phyloP scores from a whole-genome alignment of 805 yeast species.

The Metschnikowia koreensis region DNA sequence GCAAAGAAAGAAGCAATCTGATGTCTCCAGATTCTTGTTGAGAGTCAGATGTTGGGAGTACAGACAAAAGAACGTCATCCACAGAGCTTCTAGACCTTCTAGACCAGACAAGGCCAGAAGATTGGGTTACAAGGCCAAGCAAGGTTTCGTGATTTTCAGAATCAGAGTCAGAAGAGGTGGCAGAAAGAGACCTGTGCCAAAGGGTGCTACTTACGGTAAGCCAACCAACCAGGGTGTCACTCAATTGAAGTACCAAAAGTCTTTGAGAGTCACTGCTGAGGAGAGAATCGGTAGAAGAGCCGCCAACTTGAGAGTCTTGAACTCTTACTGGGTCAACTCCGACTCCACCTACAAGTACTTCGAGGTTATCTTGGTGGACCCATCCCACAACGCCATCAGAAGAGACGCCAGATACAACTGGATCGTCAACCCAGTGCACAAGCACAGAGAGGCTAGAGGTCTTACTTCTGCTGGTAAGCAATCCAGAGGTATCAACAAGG shows the following conservation, averaged over 20 bases:
- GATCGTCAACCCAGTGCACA: constrained; percentile 99
- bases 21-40: constrained; percentile 96
- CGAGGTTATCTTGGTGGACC: constrained; percentile 97
- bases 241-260: constrained; percentile 99
- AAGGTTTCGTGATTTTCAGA: constrained; percentile 98
- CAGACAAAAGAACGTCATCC: constrained; percentile 98
- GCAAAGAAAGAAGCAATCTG: constrained; percentile 99
- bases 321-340: constrained; percentile 99
- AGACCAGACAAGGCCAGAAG: constrained; percentile 99
- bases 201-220: constrained; percentile 99
- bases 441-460: constrained; percentile 99
- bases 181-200: constrained; percentile 99
- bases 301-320: constrained; percentile 97
- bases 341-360: constrained; percentile 99
- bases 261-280: constrained; percentile 97
- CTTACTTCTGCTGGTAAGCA: constrained; percentile 97
- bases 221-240: constrained; percentile 99
- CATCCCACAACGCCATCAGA: constrained; percentile 98
- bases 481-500: constrained; percentile 99
- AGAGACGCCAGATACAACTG: constrained; percentile 99
- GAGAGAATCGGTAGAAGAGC: constrained; percentile 99
- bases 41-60: constrained; percentile 99
- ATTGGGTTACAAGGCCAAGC: constrained; percentile 99
- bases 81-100: constrained; percentile 98
- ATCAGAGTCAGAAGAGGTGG: constrained; percentile 99